These are phyloP conservation scores for Astrephomene gubernaculifera DNA, from an alignment of 139 green algal genomes.

Conservation along the genomic window DNA sequence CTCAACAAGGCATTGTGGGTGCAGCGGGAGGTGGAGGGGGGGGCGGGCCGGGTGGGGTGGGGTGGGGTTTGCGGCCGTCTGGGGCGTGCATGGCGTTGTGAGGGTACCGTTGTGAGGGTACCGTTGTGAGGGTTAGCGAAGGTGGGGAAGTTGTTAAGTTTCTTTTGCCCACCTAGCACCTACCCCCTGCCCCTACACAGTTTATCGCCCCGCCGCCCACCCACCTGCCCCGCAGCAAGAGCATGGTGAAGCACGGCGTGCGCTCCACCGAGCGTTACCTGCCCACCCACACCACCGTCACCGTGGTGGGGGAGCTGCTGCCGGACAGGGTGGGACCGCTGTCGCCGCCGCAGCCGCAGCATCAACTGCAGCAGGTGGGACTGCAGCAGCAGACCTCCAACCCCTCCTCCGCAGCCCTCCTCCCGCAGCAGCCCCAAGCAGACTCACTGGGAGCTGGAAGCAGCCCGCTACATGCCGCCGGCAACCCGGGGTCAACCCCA, in stretches of 20 bases:
- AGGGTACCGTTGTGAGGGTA: too few species aligned
- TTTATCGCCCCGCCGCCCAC: not conserved
- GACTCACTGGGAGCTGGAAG: not conserved
- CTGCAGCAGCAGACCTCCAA: too few species aligned
- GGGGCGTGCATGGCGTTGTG: too few species aligned
- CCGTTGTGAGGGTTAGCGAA: too few species aligned
- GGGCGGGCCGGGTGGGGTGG: not conserved
- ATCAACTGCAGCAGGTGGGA: not conserved
- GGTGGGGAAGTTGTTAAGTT: too few species aligned
- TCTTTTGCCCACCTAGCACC: not conserved
- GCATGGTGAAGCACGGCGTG: conserved; percentile 59
- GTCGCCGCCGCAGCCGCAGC: not conserved
- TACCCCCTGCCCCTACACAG: not conserved
- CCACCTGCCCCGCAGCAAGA: conserved; percentile 14
- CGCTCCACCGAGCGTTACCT: conserved; percentile 63
- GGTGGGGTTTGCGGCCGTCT: too few species aligned
- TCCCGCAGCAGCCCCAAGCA: not conserved
- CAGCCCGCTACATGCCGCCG: too few species aligned
- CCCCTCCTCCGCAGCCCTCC: too few species aligned
- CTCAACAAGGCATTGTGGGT: conserved; percentile 50
- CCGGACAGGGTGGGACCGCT: not conserved
- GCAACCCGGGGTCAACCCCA: too few species aligned
- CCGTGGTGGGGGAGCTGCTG: conserved; percentile 63
- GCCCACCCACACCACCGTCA: conserved; percentile 59
- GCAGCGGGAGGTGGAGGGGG: not conserved